Percentiles rank a stretch among this genome's conserved stretches.
phyloP scores from a whole-genome alignment of 2,329 filamentous ascomycete species.

The Aureobasidium pullulans region DNA sequence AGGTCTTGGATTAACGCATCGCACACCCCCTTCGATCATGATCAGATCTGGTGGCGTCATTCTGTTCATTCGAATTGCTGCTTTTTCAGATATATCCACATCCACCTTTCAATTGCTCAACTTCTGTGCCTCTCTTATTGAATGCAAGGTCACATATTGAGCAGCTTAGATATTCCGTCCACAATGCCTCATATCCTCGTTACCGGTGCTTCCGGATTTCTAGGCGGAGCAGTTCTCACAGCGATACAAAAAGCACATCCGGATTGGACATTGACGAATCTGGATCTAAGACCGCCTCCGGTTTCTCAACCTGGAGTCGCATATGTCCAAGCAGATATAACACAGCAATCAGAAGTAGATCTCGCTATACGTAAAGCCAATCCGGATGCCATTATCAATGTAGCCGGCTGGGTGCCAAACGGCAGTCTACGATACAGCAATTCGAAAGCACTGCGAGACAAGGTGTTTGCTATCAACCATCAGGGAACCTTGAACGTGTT shows the following conservation, averaged over 20 bases:
- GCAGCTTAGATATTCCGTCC: too few relatives aligned
- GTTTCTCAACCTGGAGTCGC: constrained; percentile 19
- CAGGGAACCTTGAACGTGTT: constrained; percentile 75
- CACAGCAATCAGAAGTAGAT: constrained; percentile 27
- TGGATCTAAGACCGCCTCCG: constrained; percentile 33
- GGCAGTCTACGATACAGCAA: constrained; percentile 34
- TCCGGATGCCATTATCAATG: constrained; percentile 85
- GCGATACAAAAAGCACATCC: constrained; percentile 31
- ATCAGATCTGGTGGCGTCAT: constrained; percentile 8
- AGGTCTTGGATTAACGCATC: background rate
- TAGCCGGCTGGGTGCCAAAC: constrained; percentile 51
- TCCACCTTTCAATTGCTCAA: background rate
- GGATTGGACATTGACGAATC: constrained; percentile 32
- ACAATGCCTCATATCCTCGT: constrained; percentile 30
- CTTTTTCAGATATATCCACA: background rate
- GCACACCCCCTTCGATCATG: background rate
- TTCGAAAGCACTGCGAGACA: constrained; percentile 36
- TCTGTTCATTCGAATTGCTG: background rate
- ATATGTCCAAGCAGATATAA: constrained; percentile 36
- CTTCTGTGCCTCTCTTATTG: background rate
- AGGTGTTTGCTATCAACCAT: constrained; percentile 79
- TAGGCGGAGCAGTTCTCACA: constrained; percentile 36
- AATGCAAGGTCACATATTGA: background rate
- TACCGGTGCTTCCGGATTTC: constrained; percentile 42
- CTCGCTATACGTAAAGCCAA: constrained; percentile 52